phyloP scores from a whole-genome alignment of 768 basidiomycete genomes.

The Dioszegia aurantiaca region DNA sequence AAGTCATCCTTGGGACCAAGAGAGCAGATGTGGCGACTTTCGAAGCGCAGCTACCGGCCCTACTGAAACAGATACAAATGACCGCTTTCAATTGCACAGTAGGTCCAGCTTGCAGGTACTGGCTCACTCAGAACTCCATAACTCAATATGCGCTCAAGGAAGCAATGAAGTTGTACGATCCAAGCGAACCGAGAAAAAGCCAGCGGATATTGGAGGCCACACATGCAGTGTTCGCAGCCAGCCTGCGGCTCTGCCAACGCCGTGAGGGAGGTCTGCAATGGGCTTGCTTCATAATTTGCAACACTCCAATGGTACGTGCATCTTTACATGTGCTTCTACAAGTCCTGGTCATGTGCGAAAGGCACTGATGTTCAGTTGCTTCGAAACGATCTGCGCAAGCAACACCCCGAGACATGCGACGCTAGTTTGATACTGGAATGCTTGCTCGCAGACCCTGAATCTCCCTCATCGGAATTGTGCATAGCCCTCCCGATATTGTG shows the following conservation, averaged over 20 bases:
- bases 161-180: constrained; percentile 31
- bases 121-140: constrained; percentile 23
- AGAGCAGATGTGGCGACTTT: constrained; percentile 24
- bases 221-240: constrained; percentile 30
- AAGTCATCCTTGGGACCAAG: constrained; percentile 35
- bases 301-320: constrained; percentile 41
- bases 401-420: constrained; percentile 31
- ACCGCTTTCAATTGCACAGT: constrained; percentile 29
- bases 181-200: constrained; percentile 21
- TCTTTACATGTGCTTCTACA: not conserved
- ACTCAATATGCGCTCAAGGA: constrained; percentile 29
- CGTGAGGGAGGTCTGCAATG: constrained; percentile 26
- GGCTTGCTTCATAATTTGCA: constrained; percentile 37
- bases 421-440: constrained; percentile 25
- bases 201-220: constrained; percentile 30
- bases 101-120: not conserved
- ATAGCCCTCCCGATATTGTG: constrained; percentile 33
- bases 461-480: constrained; percentile 22
- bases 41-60: constrained; percentile 29
- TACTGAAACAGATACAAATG: constrained; percentile 35
- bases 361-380: constrained; percentile 28
- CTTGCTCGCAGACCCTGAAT: constrained; percentile 1
- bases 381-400: constrained; percentile 26
- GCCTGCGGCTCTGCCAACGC: constrained; percentile 15
- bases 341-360: not conserved